Evolutionary conservation across 2,329 filamentous ascomycete species (phyloP).

Genomic region (Arachnopeziza araneosa): DNA sequence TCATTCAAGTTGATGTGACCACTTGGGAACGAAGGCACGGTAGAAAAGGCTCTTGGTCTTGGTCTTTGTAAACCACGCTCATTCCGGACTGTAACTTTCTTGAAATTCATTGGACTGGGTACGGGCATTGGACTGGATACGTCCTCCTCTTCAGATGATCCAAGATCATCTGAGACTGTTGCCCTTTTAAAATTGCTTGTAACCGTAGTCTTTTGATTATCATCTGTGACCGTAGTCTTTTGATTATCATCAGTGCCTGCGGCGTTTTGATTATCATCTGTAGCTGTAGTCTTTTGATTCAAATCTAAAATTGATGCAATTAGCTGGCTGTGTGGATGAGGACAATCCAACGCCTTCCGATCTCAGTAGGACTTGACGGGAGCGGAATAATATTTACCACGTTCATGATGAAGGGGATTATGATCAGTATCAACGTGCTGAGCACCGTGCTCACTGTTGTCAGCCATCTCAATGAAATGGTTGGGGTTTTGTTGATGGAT

Average conservation of each 20-base stretch:
- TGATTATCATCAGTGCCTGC: too few relatives aligned
- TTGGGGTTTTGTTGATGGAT: neutral
- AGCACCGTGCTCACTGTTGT: neutral
- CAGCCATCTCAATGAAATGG: neutral
- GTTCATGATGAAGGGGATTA: neutral
- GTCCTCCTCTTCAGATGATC: neutral
- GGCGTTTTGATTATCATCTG: too few relatives aligned
- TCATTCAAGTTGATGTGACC: neutral
- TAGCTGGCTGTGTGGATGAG: neutral
- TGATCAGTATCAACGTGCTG: neutral
- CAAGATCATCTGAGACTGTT: neutral
- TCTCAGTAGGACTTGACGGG: too few relatives aligned
- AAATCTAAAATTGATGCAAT: neutral
- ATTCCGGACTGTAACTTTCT: too few relatives aligned
- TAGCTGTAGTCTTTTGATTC: neutral
- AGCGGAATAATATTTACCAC: too few relatives aligned
- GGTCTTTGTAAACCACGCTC: too few relatives aligned
- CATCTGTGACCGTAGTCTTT: neutral
- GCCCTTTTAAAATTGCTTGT: too few relatives aligned
- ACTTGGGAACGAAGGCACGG: neutral
- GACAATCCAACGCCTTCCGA: too few relatives aligned
- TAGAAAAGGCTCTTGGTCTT: neutral
- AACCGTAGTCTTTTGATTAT: neutral
- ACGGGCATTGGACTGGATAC: neutral
- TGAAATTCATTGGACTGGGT: too few relatives aligned